Conservation (phyloP, 2,329 filamentous ascomycete species). For the Calonectria hongkongensis region DNA sequence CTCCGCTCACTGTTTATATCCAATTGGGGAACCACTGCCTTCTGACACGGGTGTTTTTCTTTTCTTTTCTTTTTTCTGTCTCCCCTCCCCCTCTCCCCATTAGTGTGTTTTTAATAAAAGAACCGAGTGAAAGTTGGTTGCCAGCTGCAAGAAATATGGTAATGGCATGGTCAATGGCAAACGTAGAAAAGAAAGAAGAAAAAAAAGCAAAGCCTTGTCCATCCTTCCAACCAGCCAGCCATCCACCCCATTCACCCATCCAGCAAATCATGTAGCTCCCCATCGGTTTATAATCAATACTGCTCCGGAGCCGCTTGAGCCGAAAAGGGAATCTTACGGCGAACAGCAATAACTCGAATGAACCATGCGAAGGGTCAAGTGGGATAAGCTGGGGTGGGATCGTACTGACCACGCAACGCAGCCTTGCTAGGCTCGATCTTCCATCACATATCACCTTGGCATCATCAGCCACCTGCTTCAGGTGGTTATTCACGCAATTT, state of each 20-base stretch:
- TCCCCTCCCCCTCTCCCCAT: not conserved
- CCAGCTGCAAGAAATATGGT: not conserved
- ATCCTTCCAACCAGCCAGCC: conserved; percentile 12
- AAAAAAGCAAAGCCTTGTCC: conserved; percentile 26
- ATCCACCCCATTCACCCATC: conserved; percentile 13
- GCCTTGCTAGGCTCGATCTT: conserved; percentile 39
- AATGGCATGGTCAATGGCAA: no score
- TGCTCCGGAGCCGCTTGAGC: conserved; percentile 13
- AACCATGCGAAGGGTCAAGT: conserved; percentile 14
- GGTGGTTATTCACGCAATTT: conserved; percentile 34
- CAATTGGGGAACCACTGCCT: not conserved
- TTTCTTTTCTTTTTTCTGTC: not conserved
- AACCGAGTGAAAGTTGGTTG: not conserved
- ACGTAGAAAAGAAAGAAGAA: not conserved
- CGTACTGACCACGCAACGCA: conserved; percentile 28
- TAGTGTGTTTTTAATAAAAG: not conserved
- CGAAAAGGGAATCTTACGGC: conserved; percentile 33
- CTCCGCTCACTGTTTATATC: conserved; percentile 9
- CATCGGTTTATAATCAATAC: conserved; percentile 9
- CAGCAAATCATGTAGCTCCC: conserved; percentile 24
- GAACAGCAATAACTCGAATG: conserved; percentile 8
- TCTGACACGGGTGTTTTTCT: not conserved
- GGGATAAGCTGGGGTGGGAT: conserved; percentile 32
- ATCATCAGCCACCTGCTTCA: conserved; percentile 19
- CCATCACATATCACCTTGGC: conserved; percentile 31